Base-by-base conservation (phyloP, 208 protist species). In the Herpetomonas samuelpessoai region DNA sequence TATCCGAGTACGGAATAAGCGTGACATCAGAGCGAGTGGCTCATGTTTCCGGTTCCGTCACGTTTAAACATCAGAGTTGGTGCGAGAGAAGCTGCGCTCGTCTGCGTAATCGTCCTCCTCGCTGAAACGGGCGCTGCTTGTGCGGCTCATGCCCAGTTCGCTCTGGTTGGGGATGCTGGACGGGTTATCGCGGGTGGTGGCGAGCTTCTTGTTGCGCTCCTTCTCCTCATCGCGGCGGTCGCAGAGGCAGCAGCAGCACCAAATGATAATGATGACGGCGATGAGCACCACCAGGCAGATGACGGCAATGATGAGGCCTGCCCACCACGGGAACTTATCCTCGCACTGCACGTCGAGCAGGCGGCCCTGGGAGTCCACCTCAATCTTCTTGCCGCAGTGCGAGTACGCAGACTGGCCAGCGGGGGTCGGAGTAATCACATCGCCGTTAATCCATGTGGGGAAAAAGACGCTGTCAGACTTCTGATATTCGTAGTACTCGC, bases 401-500 rank as follows among this genome's bases (percentile, higher is more conserved):
- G 38, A 52, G 41, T 62, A 74, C 7, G 16, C 45, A 1, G 52
- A 53, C 2, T 41, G 2, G 44, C 41, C 57, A 51, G 26, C 52
- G 24, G 46, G 45, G 9, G 53, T 26, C 3, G 51, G 65, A 10
- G 35, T 16, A 46, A 86, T 86, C 27, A 76, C 48, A 41, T 71
- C 62, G 52, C 79, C 79, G 35, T 86, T 64, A 12, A 71, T 68
- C 60, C 68, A 86, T 31, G 79, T 86, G 12, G 79, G 71, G 53
- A 79, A 81, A 67, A 79, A 62, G 38, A 62, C 31, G 22, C 50
- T 35, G 62, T 90, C 83, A 7, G 58, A 68, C 25, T 45, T n/a
- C 3, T 76, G 58, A 64, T 77, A 86, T 44, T 76, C 65, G 69
- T 90, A 90, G 50, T 60, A 72, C 57, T 81, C 79, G 51, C 83